Conservation (phyloP, 352 stramenopile species). For the Globisporangium takayamanum region DNA sequence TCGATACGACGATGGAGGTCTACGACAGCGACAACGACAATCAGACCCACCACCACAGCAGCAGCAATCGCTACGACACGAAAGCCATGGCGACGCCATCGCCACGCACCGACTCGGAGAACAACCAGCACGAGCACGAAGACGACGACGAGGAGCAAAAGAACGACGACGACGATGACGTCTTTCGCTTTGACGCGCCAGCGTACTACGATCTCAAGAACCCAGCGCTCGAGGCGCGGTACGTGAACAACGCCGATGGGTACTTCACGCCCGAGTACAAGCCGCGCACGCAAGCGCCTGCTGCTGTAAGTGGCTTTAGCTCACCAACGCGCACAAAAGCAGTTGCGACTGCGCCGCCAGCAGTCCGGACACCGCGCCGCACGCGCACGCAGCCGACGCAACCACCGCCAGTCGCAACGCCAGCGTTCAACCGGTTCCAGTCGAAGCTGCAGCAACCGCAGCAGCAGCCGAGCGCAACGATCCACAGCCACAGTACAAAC, state of each 20-base stretch:
- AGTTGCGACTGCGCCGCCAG: not conserved
- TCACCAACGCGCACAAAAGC: not conserved
- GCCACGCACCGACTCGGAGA: constrained; percentile 12
- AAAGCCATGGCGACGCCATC: constrained; percentile 8
- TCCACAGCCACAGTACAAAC: constrained; percentile 1
- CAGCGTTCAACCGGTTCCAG: not conserved
- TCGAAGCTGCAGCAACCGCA: not conserved
- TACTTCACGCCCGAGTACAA: constrained; percentile 44
- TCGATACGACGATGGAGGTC: not conserved
- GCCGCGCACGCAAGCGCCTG: not conserved
- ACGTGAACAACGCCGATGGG: constrained; percentile 83
- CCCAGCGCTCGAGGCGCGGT: constrained; percentile 54
- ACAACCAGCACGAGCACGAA: constrained; percentile 24
- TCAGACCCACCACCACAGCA: not conserved
- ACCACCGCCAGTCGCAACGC: not conserved
- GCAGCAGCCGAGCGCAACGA: not conserved
- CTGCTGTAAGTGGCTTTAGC: not conserved
- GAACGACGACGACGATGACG: constrained; percentile 41
- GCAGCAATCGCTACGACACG: not conserved
- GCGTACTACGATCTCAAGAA: constrained; percentile 82
- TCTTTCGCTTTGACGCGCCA: constrained; percentile 73
- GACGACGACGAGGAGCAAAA: constrained; percentile 16
- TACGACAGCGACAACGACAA: constrained; percentile 1
- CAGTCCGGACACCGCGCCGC: not conserved
- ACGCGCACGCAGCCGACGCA: not conserved